phyloP scores from a whole-genome alignment of 2,329 filamentous ascomycete genomes.

The Apiospora malaysiana region DNA sequence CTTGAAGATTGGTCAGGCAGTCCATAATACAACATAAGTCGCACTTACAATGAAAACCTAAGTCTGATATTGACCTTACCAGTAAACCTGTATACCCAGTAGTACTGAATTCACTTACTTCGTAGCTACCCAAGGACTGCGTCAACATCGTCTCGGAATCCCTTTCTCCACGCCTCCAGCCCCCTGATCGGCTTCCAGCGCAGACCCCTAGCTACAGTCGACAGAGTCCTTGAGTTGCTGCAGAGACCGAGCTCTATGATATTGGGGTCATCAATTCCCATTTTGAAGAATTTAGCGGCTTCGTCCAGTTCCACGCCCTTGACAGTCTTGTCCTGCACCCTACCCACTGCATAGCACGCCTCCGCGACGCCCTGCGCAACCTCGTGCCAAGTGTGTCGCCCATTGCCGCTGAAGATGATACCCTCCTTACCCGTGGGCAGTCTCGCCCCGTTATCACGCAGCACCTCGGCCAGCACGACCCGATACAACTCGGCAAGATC shows the following conservation, averaged over 20 bases:
- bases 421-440: constrained; percentile 45
- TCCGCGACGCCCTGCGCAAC: constrained; percentile 44
- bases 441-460: constrained; percentile 35
- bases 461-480: constrained; percentile 41
- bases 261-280: neutral
- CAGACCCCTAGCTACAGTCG: constrained; percentile 34
- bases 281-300: neutral
- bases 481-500: constrained; percentile 51
- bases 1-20: neutral
- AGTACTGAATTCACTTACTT: neutral
- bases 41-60: neutral
- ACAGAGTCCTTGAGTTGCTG: constrained; percentile 35
- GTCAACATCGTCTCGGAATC: neutral
- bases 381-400: constrained; percentile 46
- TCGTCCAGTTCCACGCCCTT: constrained; percentile 38
- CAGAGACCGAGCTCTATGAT: constrained; percentile 30
- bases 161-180: constrained; percentile 26
- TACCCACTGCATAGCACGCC: constrained; percentile 38
- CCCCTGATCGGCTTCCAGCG: constrained; percentile 43
- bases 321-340: constrained; percentile 37
- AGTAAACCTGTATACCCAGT: neutral
- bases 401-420: constrained; percentile 50
- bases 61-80: neutral
- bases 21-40: neutral
- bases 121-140: neutral